Conservation (phyloP, 2,329 filamentous ascomycete genomes). For the Aureobasidium melanogenum region DNA sequence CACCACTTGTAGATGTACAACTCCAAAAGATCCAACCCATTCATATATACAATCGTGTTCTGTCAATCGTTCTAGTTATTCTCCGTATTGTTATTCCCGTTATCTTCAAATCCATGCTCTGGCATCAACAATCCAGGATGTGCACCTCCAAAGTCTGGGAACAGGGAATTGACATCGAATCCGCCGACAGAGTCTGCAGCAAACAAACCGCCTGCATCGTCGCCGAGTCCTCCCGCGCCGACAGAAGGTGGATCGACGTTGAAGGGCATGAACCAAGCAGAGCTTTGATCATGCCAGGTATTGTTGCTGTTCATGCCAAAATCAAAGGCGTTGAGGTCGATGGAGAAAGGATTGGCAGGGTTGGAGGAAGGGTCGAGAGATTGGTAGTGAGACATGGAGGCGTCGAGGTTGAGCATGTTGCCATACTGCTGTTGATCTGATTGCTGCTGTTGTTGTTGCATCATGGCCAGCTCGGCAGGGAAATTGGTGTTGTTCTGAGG, state of each 20-base stretch:
- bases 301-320: constrained; percentile 16
- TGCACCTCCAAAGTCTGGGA: constrained; percentile 17
- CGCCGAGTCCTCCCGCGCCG: constrained; percentile 28
- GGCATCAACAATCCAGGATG: constrained; percentile 8
- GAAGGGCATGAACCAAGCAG: constrained; percentile 88
- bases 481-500: constrained; percentile 5
- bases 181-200: constrained; percentile 18
- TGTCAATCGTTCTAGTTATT: not conserved
- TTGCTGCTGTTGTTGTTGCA: constrained; percentile 13
- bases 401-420: constrained; percentile 28
- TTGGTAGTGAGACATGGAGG: constrained; percentile 23
- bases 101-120: constrained; percentile 1
- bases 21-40: not conserved
- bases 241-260: constrained; percentile 66
- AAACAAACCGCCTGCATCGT: not conserved
- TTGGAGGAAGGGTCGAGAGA: constrained; percentile 10
- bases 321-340: constrained; percentile 19
- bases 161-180: constrained; percentile 22
- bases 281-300: constrained; percentile 29
- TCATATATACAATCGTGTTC: not conserved
- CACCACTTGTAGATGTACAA: not conserved
- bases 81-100: not conserved
- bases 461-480: constrained; percentile 10
- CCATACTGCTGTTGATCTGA: not conserved
- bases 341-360: constrained; percentile 13